These are phyloP conservation scores for Colletotrichum zoysiae DNA, from an alignment of 2,329 filamentous ascomycete genomes.

Conservation along the genomic window DNA sequence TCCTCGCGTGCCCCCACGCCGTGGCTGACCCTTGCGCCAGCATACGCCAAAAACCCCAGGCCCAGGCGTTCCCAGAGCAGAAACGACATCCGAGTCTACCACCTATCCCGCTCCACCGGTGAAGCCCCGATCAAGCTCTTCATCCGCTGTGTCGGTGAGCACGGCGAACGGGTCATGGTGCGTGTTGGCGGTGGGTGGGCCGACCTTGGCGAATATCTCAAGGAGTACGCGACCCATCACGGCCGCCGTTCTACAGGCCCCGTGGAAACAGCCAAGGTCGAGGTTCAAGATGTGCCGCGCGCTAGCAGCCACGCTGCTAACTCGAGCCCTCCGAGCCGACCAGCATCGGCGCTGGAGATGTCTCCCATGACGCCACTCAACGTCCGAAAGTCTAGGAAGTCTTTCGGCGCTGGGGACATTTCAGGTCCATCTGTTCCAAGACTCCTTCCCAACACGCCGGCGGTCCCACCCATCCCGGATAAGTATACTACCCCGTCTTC, in stretches of 20 bases:
- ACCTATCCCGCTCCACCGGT: constrained; percentile 85
- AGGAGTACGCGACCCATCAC: constrained; percentile 93
- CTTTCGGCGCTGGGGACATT: constrained; percentile 53
- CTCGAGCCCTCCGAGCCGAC: constrained; percentile 52
- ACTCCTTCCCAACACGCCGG: constrained; percentile 58
- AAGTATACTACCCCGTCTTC: constrained; percentile 60
- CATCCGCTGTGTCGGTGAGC: constrained; percentile 90
- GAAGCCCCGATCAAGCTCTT: constrained; percentile 94
- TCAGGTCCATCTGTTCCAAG: constrained; percentile 42
- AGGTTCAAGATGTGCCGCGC: constrained; percentile 66
- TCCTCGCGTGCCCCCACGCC: constrained; percentile 70
- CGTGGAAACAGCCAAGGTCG: constrained; percentile 64
- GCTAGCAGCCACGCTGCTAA: constrained; percentile 45
- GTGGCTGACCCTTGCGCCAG: constrained; percentile 78
- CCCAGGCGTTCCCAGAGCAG: constrained; percentile 64
- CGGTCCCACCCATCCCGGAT: constrained; percentile 48
- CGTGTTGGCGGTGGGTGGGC: constrained; percentile 98
- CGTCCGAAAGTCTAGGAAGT: constrained; percentile 67
- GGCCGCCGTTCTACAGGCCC: constrained; percentile 72
- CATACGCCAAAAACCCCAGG: constrained; percentile 61
- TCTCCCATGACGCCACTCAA: constrained; percentile 62
- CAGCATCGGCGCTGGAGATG: constrained; percentile 53
- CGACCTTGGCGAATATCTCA: constrained; percentile 92
- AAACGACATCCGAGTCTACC: constrained; percentile 90
- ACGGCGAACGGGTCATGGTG: constrained; percentile 95